Evolutionary conservation across 331 rosid species (phyloP), one percentile per base, ranked within the genome.

Genomic region (Arachis monticola): DNA sequence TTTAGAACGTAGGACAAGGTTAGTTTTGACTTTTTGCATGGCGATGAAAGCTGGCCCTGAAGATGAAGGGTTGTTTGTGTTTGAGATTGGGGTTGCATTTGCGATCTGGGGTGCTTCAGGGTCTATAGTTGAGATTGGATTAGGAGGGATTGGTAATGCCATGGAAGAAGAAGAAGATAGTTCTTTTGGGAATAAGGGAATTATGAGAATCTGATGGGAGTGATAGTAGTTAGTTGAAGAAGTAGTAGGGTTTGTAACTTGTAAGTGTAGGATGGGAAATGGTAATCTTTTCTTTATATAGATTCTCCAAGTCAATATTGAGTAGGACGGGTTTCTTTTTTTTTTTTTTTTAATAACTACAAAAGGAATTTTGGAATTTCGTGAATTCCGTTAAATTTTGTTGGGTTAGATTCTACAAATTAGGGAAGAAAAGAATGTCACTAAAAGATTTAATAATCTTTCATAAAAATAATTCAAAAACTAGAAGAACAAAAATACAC

Each of bases 1-100:
- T 67, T 88, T 88, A 46, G 97, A 93, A 48, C 69, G 81, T 73
- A 93, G 74, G 11, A 70, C 11, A 45, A 93, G 72, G 77, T 93
- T 93, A 76, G 42, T 40, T 76, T 85, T 88, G 50, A 93, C 7
- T 70, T 78, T 83, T 31, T 73, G 71, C 0, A 79, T 41, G 42
- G 83, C 17, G 12, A 83, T 50, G 56, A 82, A 74, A 48, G 63
- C 14, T 50, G 17, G 3, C 0, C 5, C 3, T 3, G 69, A 9
- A 7, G 14, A 11, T 5, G 69, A 7, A 11, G 22, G 35, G 12
- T 64, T 59, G 2, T 5, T 50, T 8, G 10, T 42, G 44, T 50
- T 52, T 6, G 38, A 64, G 10, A 22, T 3, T 32, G 40, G 56
- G 47, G 47, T 44, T 5, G 38, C 38, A 35, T 35, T 35, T 35